These are phyloP conservation scores for Alnus glutinosa DNA, from an alignment of 306 rosid genomes.

Conservation along the genomic window DNA sequence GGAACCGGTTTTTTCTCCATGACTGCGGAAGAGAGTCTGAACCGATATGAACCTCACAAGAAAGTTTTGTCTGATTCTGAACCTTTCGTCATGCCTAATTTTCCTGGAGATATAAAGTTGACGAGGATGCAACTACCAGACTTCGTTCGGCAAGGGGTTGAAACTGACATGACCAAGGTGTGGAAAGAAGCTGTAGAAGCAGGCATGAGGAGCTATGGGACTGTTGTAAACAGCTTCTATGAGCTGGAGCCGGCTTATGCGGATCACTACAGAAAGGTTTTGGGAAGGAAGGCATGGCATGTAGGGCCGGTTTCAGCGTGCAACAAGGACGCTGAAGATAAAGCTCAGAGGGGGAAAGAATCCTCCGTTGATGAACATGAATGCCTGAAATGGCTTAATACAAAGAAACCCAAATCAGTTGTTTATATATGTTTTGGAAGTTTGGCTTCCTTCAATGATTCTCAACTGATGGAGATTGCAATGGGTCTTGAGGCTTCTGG, in stretches of 20 bases:
- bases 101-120: constrained; percentile 42
- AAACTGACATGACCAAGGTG: background rate
- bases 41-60: constrained; percentile 28
- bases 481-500: constrained; percentile 44
- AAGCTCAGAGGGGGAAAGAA: constrained; percentile 17
- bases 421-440: constrained; percentile 58
- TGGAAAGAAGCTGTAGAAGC: constrained; percentile 21
- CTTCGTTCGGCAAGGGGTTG: background rate
- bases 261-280: constrained; percentile 34
- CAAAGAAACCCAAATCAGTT: constrained; percentile 37
- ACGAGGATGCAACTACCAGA: constrained; percentile 20
- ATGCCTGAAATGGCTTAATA: constrained; percentile 40
- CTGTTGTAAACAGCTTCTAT: constrained; percentile 50
- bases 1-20: constrained; percentile 29
- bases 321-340: background rate
- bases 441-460: constrained; percentile 12
- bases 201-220: constrained; percentile 40
- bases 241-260: constrained; percentile 53
- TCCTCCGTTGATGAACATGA: constrained; percentile 1
- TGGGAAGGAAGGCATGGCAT: constrained; percentile 51
- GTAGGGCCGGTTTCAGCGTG: constrained; percentile 54
- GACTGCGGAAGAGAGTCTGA: constrained; percentile 13
- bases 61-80: constrained; percentile 45
- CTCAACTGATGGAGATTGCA: constrained; percentile 54
- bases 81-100: constrained; percentile 34